A percentile compares a stretch with the other conserved stretches of the same genome.
Conservation (phyloP, 1,284 basidiomycete species). For the Rhodotorula sp. region DNA sequence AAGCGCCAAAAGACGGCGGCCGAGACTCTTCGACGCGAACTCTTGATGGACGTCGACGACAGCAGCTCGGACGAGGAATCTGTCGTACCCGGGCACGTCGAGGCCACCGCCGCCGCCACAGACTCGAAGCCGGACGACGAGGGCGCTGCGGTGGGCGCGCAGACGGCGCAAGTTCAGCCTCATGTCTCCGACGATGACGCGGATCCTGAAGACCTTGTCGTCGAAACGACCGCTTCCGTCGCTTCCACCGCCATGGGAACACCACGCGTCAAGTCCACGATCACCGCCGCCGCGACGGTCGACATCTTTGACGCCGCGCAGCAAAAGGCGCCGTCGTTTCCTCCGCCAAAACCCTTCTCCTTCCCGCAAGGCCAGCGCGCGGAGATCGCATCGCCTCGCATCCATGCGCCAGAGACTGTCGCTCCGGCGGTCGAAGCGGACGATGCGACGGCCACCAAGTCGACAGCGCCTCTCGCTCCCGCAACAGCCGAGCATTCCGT, state of each 20-base stretch:
- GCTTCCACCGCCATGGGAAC: no score
- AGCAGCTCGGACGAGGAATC: background rate
- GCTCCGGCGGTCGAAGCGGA: background rate
- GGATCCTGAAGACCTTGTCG: background rate
- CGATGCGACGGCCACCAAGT: background rate
- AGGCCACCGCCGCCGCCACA: background rate
- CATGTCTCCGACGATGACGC: no score
- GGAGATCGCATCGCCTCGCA: background rate
- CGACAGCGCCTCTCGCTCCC: background rate
- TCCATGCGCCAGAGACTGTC: background rate
- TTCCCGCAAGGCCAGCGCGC: background rate
- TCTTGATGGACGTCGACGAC: constrained; percentile 3
- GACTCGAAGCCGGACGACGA: no score
- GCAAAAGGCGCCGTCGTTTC: background rate
- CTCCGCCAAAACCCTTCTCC: background rate
- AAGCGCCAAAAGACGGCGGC: constrained; percentile 13
- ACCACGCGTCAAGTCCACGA: background rate
- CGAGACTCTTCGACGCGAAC: background rate
- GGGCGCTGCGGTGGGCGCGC: no score
- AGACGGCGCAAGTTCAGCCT: no score
- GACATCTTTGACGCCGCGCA: background rate
- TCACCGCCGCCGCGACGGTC: background rate
- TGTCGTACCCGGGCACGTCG: background rate
- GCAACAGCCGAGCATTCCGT: background rate
- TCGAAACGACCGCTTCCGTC: background rate